Evolutionary conservation across 371 early-diverging fungal species (phyloP).

Genomic region (Quaeritorhiza haematococci): DNA sequence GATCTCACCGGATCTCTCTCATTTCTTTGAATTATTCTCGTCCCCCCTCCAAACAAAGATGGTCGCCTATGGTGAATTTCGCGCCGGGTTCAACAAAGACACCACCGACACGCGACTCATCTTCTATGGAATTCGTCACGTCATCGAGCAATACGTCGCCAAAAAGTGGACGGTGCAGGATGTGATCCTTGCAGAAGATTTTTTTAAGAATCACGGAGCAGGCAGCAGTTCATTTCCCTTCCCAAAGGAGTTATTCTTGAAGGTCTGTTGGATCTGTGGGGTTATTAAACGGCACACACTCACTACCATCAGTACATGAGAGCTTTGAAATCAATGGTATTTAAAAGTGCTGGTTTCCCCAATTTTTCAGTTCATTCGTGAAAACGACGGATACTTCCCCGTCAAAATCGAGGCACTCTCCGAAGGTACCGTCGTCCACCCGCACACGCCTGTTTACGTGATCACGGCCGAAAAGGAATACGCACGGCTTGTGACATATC

Average conservation of each 20-base stretch:
- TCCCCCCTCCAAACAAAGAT: no score
- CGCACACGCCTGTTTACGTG: slow-evolving; percentile 71
- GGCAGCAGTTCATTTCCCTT: slow-evolving; percentile 59
- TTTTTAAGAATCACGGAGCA: slow-evolving; percentile 68
- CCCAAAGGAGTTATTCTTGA: slow-evolving; percentile 67
- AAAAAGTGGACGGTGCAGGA: slow-evolving; percentile 61
- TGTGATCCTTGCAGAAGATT: slow-evolving; percentile 53
- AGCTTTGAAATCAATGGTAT: neutral
- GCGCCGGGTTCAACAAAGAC: slow-evolving; percentile 58
- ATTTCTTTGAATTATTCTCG: no score
- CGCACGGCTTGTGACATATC: slow-evolving; percentile 68
- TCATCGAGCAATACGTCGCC: slow-evolving; percentile 64
- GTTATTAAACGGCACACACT: neutral
- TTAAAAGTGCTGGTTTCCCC: neutral
- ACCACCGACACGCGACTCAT: slow-evolving; percentile 62
- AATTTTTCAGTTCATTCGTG: slow-evolving; percentile 53
- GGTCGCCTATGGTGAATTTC: slow-evolving; percentile 79
- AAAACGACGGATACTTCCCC: slow-evolving; percentile 75
- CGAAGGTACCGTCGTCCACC: slow-evolving; percentile 71
- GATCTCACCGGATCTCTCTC: no score
- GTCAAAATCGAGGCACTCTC: slow-evolving; percentile 66
- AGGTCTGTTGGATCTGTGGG: slow-evolving; percentile 44
- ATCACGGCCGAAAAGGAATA: slow-evolving; percentile 67
- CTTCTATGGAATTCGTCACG: slow-evolving; percentile 76
- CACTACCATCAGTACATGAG: no score